These are phyloP conservation scores for Punctularia strigosozonata DNA, from an alignment of 768 basidiomycete genomes.

Conservation along the genomic window DNA sequence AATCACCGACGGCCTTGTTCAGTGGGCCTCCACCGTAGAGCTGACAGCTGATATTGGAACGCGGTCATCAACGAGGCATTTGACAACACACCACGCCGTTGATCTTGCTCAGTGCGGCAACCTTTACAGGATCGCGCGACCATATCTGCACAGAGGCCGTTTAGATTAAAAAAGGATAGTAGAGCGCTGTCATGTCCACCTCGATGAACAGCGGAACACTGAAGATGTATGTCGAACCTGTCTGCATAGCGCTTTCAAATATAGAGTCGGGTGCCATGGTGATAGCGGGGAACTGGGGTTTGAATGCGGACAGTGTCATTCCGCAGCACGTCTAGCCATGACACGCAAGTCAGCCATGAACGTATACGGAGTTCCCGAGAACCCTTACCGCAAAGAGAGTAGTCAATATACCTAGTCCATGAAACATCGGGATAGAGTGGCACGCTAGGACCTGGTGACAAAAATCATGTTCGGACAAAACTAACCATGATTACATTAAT, in stretches of 20 bases:
- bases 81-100: slow-evolving; percentile 11
- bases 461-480: slow-evolving; percentile 13
- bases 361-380: neutral
- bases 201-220: slow-evolving; percentile 22
- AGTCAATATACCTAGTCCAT: slow-evolving; percentile 18
- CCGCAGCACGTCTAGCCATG: slow-evolving; percentile 13
- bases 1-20: slow-evolving; percentile 13
- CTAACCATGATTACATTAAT: neutral
- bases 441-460: slow-evolving; percentile 13
- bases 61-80: neutral
- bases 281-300: slow-evolving; percentile 16
- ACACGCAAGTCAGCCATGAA: neutral
- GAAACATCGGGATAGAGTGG: slow-evolving; percentile 21
- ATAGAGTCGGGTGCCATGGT: slow-evolving; percentile 19
- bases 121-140: slow-evolving; percentile 9
- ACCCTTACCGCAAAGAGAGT: slow-evolving; percentile 12
- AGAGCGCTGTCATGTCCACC: slow-evolving; percentile 8
- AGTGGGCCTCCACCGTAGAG: slow-evolving; percentile 18
- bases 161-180: neutral
- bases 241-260: slow-evolving; percentile 14
- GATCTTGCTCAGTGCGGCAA: slow-evolving; percentile 11
- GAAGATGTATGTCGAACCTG: slow-evolving; percentile 12
- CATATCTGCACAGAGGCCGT: slow-evolving; percentile 9
- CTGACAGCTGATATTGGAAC: slow-evolving; percentile 5
- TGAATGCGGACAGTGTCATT: slow-evolving; percentile 16